These are phyloP conservation scores for Nakaseomyces glabratus DNA, from an alignment of 1,139 yeast genomes.

Conservation along the genomic window DNA sequence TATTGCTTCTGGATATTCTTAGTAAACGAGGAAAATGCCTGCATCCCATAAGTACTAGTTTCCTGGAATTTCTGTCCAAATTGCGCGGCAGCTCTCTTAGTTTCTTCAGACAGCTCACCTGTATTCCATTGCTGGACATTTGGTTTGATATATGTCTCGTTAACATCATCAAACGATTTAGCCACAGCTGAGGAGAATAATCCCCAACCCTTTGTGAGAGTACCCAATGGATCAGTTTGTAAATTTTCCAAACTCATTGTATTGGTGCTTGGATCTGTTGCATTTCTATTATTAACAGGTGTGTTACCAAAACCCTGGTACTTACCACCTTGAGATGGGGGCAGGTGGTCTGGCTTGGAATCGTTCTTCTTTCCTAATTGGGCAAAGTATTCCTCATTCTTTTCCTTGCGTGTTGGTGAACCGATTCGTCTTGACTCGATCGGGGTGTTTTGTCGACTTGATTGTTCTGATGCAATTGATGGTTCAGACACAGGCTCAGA, in stretches of 20 bases:
- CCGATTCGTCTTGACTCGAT: constrained; percentile 34
- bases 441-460: constrained; percentile 21
- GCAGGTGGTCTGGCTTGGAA: constrained; percentile 64
- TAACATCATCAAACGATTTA: constrained; percentile 76
- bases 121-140: constrained; percentile 73
- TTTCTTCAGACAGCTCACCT: constrained; percentile 70
- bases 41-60: constrained; percentile 64
- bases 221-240: constrained; percentile 81
- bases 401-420: constrained; percentile 42
- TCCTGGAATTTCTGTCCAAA: constrained; percentile 92
- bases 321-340: constrained; percentile 93
- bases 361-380: constrained; percentile 66
- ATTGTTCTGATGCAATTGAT: constrained; percentile 11
- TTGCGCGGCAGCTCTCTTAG: constrained; percentile 86
- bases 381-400: constrained; percentile 78
- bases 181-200: constrained; percentile 75
- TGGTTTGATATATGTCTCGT: constrained; percentile 83
- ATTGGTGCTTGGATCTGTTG: constrained; percentile 32
- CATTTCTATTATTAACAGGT: constrained; percentile 32
- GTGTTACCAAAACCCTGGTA: constrained; percentile 86
- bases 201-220: constrained; percentile 90
- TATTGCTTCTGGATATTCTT: constrained; percentile 34
- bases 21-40: constrained; percentile 58
- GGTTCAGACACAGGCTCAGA: constrained; percentile 11
- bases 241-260: constrained; percentile 64